phyloP scores from a whole-genome alignment of 2,329 filamentous ascomycete species.

The Penicillium hesseltinei region DNA sequence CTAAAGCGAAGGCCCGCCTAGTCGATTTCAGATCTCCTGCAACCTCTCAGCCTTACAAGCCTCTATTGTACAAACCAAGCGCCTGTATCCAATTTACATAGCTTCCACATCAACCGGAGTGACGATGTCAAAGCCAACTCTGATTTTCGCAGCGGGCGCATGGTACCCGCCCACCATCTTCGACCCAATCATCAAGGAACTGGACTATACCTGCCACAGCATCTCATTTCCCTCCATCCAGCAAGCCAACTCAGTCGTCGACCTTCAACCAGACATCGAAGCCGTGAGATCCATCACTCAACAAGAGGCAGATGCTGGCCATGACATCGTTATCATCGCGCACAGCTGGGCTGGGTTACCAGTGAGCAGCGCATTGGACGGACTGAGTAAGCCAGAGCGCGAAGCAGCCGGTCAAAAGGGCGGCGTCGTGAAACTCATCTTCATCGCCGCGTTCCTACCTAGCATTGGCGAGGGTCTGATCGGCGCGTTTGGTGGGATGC shows the following conservation, averaged over 20 bases:
- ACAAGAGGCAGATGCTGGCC: slow-evolving; percentile 29
- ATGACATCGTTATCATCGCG: slow-evolving; percentile 31
- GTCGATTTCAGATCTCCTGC: background rate
- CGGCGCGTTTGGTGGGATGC: slow-evolving; percentile 28
- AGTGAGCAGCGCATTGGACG: slow-evolving; percentile 35
- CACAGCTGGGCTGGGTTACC: slow-evolving; percentile 41
- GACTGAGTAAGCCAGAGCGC: slow-evolving; percentile 31
- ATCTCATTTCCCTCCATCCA: slow-evolving; percentile 32
- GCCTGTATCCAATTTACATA: background rate
- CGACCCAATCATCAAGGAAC: slow-evolving; percentile 23
- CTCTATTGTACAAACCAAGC: background rate
- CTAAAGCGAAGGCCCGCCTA: background rate
- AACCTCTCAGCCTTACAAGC: background rate
- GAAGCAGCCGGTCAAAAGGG: slow-evolving; percentile 28
- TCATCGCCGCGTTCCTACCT: slow-evolving; percentile 37
- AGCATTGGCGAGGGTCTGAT: slow-evolving; percentile 32
- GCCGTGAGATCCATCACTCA: slow-evolving; percentile 34
- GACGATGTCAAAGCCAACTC: slow-evolving; percentile 27
- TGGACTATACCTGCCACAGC: slow-evolving; percentile 24
- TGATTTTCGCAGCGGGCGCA: slow-evolving; percentile 33
- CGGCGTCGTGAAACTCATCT: slow-evolving; percentile 36
- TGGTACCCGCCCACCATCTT: slow-evolving; percentile 35
- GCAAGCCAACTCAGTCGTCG: slow-evolving; percentile 20
- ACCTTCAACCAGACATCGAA: slow-evolving; percentile 31
- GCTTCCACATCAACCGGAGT: background rate